Conservation (phyloP, 306 rosid species). For the Datisca glomerata region DNA sequence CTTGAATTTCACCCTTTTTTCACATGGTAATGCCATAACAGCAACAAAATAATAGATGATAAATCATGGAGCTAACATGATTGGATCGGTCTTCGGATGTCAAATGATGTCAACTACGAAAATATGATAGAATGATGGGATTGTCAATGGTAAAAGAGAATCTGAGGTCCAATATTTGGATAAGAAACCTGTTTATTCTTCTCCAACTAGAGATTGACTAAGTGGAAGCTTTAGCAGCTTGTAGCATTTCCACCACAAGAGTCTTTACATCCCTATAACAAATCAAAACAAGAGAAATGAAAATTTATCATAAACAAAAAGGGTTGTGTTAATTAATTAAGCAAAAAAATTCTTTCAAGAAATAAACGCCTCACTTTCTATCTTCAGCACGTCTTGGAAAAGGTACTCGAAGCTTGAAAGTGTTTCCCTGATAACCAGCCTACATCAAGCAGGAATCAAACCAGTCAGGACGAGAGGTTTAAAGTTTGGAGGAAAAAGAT, state of each 20-base stretch:
- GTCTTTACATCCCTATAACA: conserved; percentile 71
- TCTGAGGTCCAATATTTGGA: too few species aligned
- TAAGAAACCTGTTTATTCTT: too few species aligned
- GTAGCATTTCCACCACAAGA: conserved; percentile 92
- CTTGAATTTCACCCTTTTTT: too few species aligned
- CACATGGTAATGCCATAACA: too few species aligned
- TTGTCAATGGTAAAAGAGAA: too few species aligned
- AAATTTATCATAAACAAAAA: conserved; percentile 7
- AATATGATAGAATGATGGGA: too few species aligned
- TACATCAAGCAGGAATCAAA: conserved; percentile 11
- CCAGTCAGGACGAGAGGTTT: conserved; percentile 7
- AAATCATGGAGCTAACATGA: too few species aligned
- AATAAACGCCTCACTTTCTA: conserved; percentile 62
- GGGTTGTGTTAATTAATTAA: conserved; percentile 4
- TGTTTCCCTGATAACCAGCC: conserved; percentile 63
- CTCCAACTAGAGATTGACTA: background rate
- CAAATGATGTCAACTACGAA: too few species aligned
- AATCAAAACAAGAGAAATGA: background rate
- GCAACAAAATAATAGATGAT: too few species aligned
- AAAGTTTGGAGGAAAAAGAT: background rate
- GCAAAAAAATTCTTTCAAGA: conserved; percentile 1
- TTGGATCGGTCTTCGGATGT: too few species aligned
- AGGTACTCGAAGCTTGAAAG: conserved; percentile 85
- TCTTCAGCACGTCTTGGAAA: conserved; percentile 79
- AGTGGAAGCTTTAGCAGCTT: conserved; percentile 50